These are phyloP conservation scores for Mycena chlorophos DNA, from an alignment of 768 basidiomycete species.

Conservation along the genomic window DNA sequence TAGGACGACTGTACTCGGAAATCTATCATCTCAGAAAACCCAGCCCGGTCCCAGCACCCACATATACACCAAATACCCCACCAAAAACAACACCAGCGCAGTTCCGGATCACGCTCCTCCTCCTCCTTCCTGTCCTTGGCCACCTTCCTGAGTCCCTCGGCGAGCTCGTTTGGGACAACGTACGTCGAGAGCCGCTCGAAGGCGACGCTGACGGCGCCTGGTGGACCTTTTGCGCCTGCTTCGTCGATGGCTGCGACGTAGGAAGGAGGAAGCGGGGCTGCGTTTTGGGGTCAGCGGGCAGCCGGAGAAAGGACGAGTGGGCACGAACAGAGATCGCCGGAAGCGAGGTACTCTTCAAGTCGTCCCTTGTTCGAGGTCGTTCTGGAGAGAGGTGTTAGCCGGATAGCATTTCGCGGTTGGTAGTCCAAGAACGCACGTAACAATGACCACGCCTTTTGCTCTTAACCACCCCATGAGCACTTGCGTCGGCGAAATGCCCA, in stretches of 20 bases:
- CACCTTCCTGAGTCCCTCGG: too few relatives aligned
- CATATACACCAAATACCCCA: too few relatives aligned
- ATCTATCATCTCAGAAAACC: too few relatives aligned
- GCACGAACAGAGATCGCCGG: conserved; percentile 38
- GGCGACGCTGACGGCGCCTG: too few relatives aligned
- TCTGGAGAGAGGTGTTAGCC: conserved; percentile 24
- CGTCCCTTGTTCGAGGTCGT: conserved; percentile 43
- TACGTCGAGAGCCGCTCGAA: too few relatives aligned
- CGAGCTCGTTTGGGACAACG: too few relatives aligned
- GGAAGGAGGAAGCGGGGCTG: conserved; percentile 41
- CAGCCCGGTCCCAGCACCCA: too few relatives aligned
- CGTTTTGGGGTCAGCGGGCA: neutral
- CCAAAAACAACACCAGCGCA: too few relatives aligned
- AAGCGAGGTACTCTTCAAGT: conserved; percentile 48
- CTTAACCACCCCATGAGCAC: conserved; percentile 51
- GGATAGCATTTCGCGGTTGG: neutral
- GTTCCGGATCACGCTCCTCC: too few relatives aligned
- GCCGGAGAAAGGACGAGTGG: neutral
- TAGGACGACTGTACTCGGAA: too few relatives aligned
- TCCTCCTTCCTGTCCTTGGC: too few relatives aligned
- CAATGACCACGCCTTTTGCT: conserved; percentile 48
- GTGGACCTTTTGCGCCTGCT: conserved; percentile 42
- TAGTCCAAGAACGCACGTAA: conserved; percentile 35
- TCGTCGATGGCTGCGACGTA: conserved; percentile 47
- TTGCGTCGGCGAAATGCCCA: conserved; percentile 46